Evolutionary conservation across 148 eudicot species (phyloP).

Genomic region (Limonium bicolor): DNA sequence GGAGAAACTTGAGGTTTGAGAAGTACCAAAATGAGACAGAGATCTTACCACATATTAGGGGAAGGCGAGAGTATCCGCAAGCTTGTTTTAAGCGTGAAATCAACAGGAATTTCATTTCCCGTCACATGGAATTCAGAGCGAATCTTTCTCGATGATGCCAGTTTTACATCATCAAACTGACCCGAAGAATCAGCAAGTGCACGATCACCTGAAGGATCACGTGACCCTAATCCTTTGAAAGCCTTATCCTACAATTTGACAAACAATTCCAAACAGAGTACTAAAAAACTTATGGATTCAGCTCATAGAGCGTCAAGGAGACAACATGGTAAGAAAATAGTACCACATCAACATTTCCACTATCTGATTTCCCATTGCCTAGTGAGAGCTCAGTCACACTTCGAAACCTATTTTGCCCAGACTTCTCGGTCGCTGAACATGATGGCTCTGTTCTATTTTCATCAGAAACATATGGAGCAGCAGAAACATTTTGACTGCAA

Average conservation of each 20-base stretch:
- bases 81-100: constrained; percentile 71
- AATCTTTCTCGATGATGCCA: constrained; percentile 15
- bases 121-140: constrained; percentile 42
- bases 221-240: constrained; percentile 54
- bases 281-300: background rate
- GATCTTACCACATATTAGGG: constrained; percentile 64
- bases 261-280: background rate
- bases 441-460: constrained; percentile 13
- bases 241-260: constrained; percentile 59
- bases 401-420: constrained; percentile 31
- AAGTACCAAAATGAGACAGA: background rate
- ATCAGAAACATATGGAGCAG: constrained; percentile 20
- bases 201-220: constrained; percentile 36
- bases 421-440: constrained; percentile 22
- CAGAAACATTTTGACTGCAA: constrained; percentile 20
- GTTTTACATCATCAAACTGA: constrained; percentile 18
- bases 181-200: constrained; percentile 25
- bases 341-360: constrained; percentile 67
- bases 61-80: constrained; percentile 66
- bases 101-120: constrained; percentile 51
- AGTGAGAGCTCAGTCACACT: constrained; percentile 61
- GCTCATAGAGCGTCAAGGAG: background rate
- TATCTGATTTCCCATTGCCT: constrained; percentile 34
- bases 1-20: background rate
- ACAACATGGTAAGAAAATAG: background rate